Percentiles rank a stretch among this genome's conserved stretches.
These are phyloP conservation scores for Pilasporangium apinafurcum DNA, from an alignment of 352 stramenopile species.

Conservation along the genomic window DNA sequence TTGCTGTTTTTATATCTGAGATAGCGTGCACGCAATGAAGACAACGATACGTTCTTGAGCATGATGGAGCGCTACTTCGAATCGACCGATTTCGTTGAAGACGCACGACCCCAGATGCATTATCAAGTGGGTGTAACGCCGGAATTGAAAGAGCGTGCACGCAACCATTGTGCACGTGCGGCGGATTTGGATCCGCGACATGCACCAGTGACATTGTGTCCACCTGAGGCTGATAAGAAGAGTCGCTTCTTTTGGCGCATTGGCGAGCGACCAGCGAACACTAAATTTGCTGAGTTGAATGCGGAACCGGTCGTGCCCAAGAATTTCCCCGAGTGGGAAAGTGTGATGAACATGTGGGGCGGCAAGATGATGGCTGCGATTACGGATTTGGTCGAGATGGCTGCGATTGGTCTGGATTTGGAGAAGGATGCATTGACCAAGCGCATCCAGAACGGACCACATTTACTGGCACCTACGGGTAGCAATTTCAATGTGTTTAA, in stretches of 20 bases:
- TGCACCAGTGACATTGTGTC: slow-evolving; percentile 77
- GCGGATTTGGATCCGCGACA: slow-evolving; percentile 46
- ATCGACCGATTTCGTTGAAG: slow-evolving; percentile 77
- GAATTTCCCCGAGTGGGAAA: slow-evolving; percentile 83
- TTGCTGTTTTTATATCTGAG: background rate
- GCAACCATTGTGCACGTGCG: slow-evolving; percentile 77
- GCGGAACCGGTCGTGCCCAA: slow-evolving; percentile 81
- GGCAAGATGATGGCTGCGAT: slow-evolving; percentile 84
- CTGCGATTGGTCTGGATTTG: slow-evolving; percentile 79
- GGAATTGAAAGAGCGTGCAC: slow-evolving; percentile 76
- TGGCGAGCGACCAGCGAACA: slow-evolving; percentile 67
- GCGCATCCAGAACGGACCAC: slow-evolving; percentile 80
- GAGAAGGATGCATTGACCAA: slow-evolving; percentile 71
- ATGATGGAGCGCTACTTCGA: slow-evolving; percentile 94
- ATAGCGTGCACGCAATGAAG: slow-evolving; percentile 53
- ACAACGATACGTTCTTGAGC: slow-evolving; percentile 86
- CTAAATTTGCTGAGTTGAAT: slow-evolving; percentile 83
- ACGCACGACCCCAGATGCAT: slow-evolving; percentile 84
- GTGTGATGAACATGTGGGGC: slow-evolving; percentile 90
- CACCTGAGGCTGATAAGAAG: slow-evolving; percentile 89
- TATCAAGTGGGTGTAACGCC: slow-evolving; percentile 90
- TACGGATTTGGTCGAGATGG: slow-evolving; percentile 81
- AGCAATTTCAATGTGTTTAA: slow-evolving; percentile 85
- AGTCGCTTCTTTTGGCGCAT: slow-evolving; percentile 94
- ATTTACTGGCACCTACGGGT: slow-evolving; percentile 88